These are phyloP conservation scores for Pichia inconspicua DNA, from an alignment of 1,139 yeast species.

Conservation along the genomic window DNA sequence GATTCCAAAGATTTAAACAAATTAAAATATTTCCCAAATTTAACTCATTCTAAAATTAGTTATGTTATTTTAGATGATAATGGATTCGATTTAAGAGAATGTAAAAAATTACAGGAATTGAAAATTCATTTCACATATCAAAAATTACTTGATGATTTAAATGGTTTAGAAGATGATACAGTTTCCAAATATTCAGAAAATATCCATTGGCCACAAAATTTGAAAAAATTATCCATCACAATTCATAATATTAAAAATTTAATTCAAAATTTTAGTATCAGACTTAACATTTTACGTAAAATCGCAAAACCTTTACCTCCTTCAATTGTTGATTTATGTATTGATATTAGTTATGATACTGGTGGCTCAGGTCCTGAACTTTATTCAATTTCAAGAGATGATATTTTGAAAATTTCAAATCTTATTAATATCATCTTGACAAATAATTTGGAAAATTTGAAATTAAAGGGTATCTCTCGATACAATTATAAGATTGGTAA, in stretches of 20 bases:
- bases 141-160: constrained; percentile 13
- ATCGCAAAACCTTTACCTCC: constrained; percentile 23
- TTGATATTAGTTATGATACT: constrained; percentile 26
- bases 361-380: constrained; percentile 26
- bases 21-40: constrained; percentile 23
- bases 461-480: constrained; percentile 25
- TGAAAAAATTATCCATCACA: constrained; percentile 23
- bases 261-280: constrained; percentile 22
- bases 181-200: constrained; percentile 6
- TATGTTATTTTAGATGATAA: constrained; percentile 23
- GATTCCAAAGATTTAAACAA: constrained; percentile 22
- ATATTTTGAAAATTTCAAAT: constrained; percentile 22
- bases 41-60: constrained; percentile 24
- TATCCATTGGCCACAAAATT: constrained; percentile 23
- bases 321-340: constrained; percentile 23
- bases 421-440: constrained; percentile 22
- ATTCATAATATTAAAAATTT: constrained; percentile 25
- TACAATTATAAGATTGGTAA: constrained; percentile 25
- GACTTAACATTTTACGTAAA: constrained; percentile 22
- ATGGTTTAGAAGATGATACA: not conserved
- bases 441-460: constrained; percentile 21
- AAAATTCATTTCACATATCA: constrained; percentile 25
- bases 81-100: constrained; percentile 24
- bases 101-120: constrained; percentile 22
- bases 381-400: constrained; percentile 24